phyloP scores from a whole-genome alignment of 345 rosid genomes.

The Bruguiera parviflora region DNA sequence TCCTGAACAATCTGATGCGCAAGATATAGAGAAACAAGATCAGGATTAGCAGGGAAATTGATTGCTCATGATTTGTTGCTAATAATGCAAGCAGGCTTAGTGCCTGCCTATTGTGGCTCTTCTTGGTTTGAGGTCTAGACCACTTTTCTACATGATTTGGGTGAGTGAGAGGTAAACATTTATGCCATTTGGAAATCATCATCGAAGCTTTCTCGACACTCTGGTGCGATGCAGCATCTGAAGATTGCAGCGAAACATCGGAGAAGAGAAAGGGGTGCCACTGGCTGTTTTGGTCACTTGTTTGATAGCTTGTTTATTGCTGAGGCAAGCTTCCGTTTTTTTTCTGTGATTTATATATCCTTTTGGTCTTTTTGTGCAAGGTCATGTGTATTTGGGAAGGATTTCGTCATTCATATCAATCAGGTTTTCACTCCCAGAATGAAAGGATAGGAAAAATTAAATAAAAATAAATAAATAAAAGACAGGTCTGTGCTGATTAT shows the following conservation, averaged over 20 bases:
- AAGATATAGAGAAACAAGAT: constrained; percentile 51
- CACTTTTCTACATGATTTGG: neutral
- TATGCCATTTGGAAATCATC: neutral
- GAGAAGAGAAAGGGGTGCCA: constrained; percentile 2
- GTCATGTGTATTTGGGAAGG: constrained; percentile 14
- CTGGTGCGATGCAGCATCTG: neutral
- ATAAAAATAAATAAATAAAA: neutral
- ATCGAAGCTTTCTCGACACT: neutral
- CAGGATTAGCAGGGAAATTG: constrained; percentile 34
- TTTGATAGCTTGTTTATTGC: constrained; percentile 13
- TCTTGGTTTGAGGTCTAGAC: neutral
- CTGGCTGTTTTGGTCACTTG: constrained; percentile 8
- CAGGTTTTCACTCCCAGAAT: neutral
- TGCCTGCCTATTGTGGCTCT: constrained; percentile 5
- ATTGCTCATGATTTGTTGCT: constrained; percentile 54
- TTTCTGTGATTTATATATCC: constrained; percentile 19
- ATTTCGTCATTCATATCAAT: neutral
- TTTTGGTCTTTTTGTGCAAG: constrained; percentile 9
- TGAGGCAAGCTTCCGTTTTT: constrained; percentile 10
- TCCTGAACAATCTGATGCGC: constrained; percentile 64
- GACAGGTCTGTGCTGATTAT: no score
- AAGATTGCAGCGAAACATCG: neutral
- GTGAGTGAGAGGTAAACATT: constrained; percentile 1
- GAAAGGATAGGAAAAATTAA: neutral
- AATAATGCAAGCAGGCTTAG: constrained; percentile 46